Evolutionary conservation across 179 eudicot genomes (phyloP).

Genomic region (Amaranthus tricolor): DNA sequence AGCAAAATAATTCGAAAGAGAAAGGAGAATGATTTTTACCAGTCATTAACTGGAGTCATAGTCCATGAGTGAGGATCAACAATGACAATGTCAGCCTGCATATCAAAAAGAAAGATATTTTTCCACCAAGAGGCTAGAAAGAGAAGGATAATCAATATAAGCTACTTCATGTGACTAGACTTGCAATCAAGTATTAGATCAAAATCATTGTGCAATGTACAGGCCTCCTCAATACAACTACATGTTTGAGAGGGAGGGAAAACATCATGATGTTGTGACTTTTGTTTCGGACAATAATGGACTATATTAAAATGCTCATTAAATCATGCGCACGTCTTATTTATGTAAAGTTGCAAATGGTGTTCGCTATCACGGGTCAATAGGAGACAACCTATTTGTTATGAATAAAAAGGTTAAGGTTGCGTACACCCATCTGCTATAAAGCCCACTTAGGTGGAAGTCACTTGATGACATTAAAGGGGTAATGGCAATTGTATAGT

Average conservation of each 20-base stretch:
- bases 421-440: too few species aligned
- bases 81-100: slow-evolving; percentile 76
- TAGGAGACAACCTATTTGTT: too few species aligned
- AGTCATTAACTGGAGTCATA: slow-evolving; percentile 82
- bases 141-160: background rate
- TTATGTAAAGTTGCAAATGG: too few species aligned
- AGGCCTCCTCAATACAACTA: background rate
- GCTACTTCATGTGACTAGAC: slow-evolving; percentile 6
- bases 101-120: background rate
- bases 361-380: too few species aligned
- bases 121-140: background rate
- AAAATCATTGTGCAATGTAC: background rate
- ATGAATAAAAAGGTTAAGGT: too few species aligned
- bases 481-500: background rate
- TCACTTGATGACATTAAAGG: background rate
- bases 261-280: background rate
- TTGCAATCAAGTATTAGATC: background rate
- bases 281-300: too few species aligned
- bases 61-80: slow-evolving; percentile 85
- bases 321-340: too few species aligned
- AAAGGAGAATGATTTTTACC: slow-evolving; percentile 35
- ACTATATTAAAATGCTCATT: too few species aligned
- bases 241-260: background rate
- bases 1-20: background rate
- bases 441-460: too few species aligned